phyloP scores from a whole-genome alignment of 148 eudicot genomes.

The Fagopyrum esculentum region DNA sequence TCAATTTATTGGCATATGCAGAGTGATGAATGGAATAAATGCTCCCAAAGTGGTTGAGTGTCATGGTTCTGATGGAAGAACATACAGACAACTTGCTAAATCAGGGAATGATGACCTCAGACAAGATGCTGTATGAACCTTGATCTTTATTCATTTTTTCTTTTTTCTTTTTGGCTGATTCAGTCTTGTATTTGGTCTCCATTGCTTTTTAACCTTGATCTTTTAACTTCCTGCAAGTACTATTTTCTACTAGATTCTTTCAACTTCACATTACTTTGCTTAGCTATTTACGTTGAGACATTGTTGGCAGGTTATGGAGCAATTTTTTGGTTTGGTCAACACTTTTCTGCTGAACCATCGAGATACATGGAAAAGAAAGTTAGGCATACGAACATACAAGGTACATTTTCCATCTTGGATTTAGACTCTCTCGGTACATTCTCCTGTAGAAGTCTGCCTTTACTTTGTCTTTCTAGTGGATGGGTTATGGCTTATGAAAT shows the following conservation, averaged over 20 bases:
- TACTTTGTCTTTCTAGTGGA: no score
- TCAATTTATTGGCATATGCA: conserved; percentile 22
- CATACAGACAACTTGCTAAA: conserved; percentile 89
- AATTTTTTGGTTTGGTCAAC: conserved; percentile 91
- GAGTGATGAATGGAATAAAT: conserved; percentile 98
- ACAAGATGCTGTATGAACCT: conserved; percentile 90
- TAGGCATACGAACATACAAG: conserved; percentile 96
- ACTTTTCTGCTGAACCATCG: conserved; percentile 85
- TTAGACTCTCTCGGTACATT: no score
- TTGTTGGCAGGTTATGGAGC: conserved; percentile 85
- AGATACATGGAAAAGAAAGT: conserved; percentile 84
- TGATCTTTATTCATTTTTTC: conserved; percentile 11
- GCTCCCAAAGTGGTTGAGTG: conserved; percentile 98
- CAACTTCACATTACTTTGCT: not conserved
- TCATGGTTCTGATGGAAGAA: conserved; percentile 91
- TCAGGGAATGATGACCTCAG: conserved; percentile 98
- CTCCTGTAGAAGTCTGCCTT: no score
- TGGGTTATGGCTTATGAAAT: not conserved
- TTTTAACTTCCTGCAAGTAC: no score
- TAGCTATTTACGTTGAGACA: not conserved
- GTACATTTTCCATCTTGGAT: conserved; percentile 24
- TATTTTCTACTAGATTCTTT: not conserved
- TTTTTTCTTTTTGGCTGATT: not conserved
- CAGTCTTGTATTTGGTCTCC: not conserved
- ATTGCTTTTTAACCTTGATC: not conserved